Percentiles rank a stretch among this genome's conserved stretches.
These are phyloP conservation scores for Cotoneaster glaucophyllus DNA, from an alignment of 306 rosid species.

Conservation along the genomic window DNA sequence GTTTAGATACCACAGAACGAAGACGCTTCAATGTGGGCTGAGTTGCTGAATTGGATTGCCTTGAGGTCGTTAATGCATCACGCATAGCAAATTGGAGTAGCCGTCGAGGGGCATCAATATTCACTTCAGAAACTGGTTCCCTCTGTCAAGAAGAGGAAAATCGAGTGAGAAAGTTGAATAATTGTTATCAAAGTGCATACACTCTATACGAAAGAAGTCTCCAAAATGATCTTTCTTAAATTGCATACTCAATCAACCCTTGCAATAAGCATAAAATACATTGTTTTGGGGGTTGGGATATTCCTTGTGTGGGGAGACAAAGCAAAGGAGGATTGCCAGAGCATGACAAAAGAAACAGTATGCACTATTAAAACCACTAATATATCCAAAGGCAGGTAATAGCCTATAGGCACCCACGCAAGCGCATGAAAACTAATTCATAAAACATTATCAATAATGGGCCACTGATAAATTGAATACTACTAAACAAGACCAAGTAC, in stretches of 20 bases:
- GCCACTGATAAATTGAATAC: neutral
- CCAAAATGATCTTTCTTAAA: neutral
- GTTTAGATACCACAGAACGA: slow-evolving; percentile 82
- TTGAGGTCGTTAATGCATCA: slow-evolving; percentile 71
- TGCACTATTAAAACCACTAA: neutral
- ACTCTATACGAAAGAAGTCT: neutral
- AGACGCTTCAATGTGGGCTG: slow-evolving; percentile 80
- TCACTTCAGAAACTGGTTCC: slow-evolving; percentile 48
- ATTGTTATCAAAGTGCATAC: neutral
- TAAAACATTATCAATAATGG: neutral
- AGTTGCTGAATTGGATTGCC: slow-evolving; percentile 35
- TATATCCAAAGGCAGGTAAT: neutral
- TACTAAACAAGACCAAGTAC: neutral
- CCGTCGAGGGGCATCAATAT: slow-evolving; percentile 64
- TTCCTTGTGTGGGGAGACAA: too few relatives aligned
- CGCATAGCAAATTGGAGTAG: slow-evolving; percentile 90
- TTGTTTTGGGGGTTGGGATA: too few relatives aligned
- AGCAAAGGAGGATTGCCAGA: neutral
- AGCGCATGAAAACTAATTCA: neutral
- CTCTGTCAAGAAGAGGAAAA: slow-evolving; percentile 42
- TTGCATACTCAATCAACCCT: neutral
- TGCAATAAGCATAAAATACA: too few relatives aligned
- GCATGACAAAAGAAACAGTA: neutral
- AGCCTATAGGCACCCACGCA: neutral
- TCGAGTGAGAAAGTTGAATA: slow-evolving; percentile 25